A percentile compares a stretch with the other conserved stretches of the same genome.
These are phyloP conservation scores for Ogataea nakhonphanomensis DNA, from an alignment of 805 yeast genomes.

Conservation along the genomic window DNA sequence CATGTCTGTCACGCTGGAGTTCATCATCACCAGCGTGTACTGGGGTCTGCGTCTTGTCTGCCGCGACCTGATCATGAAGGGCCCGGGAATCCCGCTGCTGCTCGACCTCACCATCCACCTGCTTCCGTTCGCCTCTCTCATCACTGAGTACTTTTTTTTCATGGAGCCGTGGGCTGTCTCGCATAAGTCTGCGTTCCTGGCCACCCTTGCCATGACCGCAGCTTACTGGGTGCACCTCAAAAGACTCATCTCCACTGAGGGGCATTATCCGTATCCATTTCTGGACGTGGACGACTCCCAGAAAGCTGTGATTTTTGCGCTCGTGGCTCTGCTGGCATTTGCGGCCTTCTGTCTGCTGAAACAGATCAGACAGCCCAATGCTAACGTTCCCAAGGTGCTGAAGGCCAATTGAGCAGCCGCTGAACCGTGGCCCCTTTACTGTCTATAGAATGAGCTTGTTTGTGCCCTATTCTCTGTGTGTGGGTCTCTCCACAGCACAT, in stretches of 20 bases:
- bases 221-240: slow-evolving; percentile 55
- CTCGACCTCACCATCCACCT: slow-evolving; percentile 60
- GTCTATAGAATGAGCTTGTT: neutral
- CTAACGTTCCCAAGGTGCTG: slow-evolving; percentile 1
- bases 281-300: slow-evolving; percentile 47
- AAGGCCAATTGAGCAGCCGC: neutral
- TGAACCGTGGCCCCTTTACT: too few species aligned
- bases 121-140: slow-evolving; percentile 51
- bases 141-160: slow-evolving; percentile 52
- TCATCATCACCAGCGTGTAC: slow-evolving; percentile 59
- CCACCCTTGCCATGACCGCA: slow-evolving; percentile 38
- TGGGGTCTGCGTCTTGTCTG: slow-evolving; percentile 65
- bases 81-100: slow-evolving; percentile 40
- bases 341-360: slow-evolving; percentile 25
- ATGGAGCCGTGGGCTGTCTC: slow-evolving; percentile 43
- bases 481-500: slow-evolving; percentile 1
- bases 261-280: slow-evolving; percentile 62
- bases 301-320: slow-evolving; percentile 46
- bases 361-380: slow-evolving; percentile 2
- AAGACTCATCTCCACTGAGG: slow-evolving; percentile 43
- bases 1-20: slow-evolving; percentile 53
- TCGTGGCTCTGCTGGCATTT: slow-evolving; percentile 40
- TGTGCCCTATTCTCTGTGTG: neutral
- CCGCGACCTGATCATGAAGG: slow-evolving; percentile 44
- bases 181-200: slow-evolving; percentile 36